A percentile compares a stretch with the other conserved stretches of the same genome.
These are phyloP conservation scores for Sporothrix euskadiensis DNA, from an alignment of 2,329 filamentous ascomycete species.

Conservation along the genomic window DNA sequence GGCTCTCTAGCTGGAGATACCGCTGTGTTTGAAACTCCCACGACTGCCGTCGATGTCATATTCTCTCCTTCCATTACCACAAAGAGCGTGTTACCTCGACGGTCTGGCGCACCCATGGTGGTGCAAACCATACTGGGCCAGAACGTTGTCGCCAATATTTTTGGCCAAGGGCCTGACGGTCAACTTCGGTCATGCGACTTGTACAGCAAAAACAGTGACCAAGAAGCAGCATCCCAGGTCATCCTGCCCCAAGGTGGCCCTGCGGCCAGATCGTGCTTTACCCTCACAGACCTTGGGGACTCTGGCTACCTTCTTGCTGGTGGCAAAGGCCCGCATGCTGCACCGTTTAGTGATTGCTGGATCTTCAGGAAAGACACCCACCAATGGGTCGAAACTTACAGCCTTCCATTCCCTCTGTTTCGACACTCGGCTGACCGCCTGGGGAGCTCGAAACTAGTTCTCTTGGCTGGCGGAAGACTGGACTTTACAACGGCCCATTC, in stretches of 20 bases:
- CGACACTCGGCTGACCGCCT: constrained; percentile 67
- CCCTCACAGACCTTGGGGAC: constrained; percentile 64
- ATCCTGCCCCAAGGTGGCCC: constrained; percentile 40
- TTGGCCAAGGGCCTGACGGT: constrained; percentile 49
- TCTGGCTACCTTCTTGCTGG: constrained; percentile 67
- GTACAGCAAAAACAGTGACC: constrained; percentile 38
- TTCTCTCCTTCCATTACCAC: constrained; percentile 14
- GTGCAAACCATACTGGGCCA: constrained; percentile 43
- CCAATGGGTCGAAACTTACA: constrained; percentile 64
- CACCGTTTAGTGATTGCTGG: constrained; percentile 74
- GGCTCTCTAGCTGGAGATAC: too few species aligned
- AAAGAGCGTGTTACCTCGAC: constrained; percentile 50
- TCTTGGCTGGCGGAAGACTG: constrained; percentile 65
- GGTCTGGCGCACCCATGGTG: constrained; percentile 61
- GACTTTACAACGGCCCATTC: constrained; percentile 50
- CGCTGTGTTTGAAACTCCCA: not conserved
- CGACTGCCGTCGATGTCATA: not conserved
- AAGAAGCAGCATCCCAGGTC: constrained; percentile 28
- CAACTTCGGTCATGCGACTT: constrained; percentile 55
- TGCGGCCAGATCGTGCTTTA: constrained; percentile 68
- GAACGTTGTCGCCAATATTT: constrained; percentile 49
- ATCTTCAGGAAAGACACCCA: constrained; percentile 56
- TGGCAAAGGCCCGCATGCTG: constrained; percentile 74
- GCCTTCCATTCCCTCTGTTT: constrained; percentile 71
- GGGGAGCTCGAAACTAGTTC: constrained; percentile 50